phyloP scores from a whole-genome alignment of 2,329 filamentous ascomycete genomes.

The Xylaria multiplex region DNA sequence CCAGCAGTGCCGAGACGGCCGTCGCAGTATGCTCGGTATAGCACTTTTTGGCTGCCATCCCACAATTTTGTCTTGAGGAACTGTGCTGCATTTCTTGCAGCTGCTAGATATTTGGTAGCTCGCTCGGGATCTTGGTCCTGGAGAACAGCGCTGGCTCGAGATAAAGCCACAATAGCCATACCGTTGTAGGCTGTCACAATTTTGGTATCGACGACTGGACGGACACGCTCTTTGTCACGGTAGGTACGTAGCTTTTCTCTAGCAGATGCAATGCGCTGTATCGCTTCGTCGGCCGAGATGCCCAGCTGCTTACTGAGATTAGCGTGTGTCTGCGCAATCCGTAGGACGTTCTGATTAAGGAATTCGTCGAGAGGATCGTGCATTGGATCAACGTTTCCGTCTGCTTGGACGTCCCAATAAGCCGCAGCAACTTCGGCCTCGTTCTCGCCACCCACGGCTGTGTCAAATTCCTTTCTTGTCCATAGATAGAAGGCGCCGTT shows the following conservation, averaged over 20 bases:
- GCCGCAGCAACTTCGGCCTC: constrained; percentile 79
- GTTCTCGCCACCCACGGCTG: constrained; percentile 71
- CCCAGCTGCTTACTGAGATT: constrained; percentile 80
- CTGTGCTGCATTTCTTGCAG: constrained; percentile 73
- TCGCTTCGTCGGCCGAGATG: constrained; percentile 74
- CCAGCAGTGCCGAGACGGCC: constrained; percentile 72
- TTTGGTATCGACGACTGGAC: constrained; percentile 86
- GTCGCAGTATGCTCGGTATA: constrained; percentile 80
- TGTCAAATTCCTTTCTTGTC: constrained; percentile 87
- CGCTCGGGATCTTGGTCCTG: constrained; percentile 61
- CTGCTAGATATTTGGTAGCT: constrained; percentile 64
- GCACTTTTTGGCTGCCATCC: constrained; percentile 66
- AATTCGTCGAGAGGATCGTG: constrained; percentile 95
- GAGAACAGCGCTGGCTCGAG: constrained; percentile 77
- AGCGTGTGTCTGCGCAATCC: constrained; percentile 72
- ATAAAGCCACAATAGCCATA: constrained; percentile 84
- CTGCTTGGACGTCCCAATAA: constrained; percentile 84
- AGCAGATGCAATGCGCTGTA: constrained; percentile 72
- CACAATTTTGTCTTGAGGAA: constrained; percentile 82
- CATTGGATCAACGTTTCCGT: constrained; percentile 85
- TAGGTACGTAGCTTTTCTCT: constrained; percentile 75
- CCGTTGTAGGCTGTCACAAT: constrained; percentile 90
- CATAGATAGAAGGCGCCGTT: constrained; percentile 96
- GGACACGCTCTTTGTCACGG: constrained; percentile 76
- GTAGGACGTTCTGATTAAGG: constrained; percentile 89